Conservation (phyloP, 306 rosid species). For the Cucumis melo region DNA sequence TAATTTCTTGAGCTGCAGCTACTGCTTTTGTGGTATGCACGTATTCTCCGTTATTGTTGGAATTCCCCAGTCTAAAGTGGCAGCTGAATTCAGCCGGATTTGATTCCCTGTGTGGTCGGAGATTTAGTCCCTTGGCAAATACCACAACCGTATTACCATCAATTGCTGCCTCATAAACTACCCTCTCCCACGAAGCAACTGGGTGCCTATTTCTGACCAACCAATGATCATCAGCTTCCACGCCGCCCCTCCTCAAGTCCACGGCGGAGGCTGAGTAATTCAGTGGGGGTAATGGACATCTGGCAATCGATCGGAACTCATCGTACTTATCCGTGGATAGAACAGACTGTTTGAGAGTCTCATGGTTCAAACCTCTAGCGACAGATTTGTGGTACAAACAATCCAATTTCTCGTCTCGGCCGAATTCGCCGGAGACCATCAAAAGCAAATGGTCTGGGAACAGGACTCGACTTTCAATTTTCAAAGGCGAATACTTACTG, state of each 20-base stretch:
- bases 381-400: slow-evolving; percentile 42
- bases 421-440: slow-evolving; percentile 12
- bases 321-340: slow-evolving; percentile 46
- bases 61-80: slow-evolving; percentile 39
- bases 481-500: slow-evolving; percentile 7
- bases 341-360: slow-evolving; percentile 22
- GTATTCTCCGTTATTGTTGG: slow-evolving; percentile 14
- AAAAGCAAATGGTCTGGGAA: slow-evolving; percentile 65
- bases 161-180: slow-evolving; percentile 66
- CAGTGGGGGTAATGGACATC: slow-evolving; percentile 51
- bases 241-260: slow-evolving; percentile 39
- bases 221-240: slow-evolving; percentile 15
- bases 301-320: slow-evolving; percentile 45
- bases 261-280: slow-evolving; percentile 32
- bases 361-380: slow-evolving; percentile 14
- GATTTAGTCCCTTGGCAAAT: slow-evolving; percentile 80
- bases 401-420: slow-evolving; percentile 15
- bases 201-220: slow-evolving; percentile 18
- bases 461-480: slow-evolving; percentile 42
- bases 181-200: slow-evolving; percentile 41
- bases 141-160: slow-evolving; percentile 63
- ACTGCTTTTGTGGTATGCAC: slow-evolving; percentile 39
- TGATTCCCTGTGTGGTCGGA: slow-evolving; percentile 63
- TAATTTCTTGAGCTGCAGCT: slow-evolving; percentile 74
- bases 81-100: slow-evolving; percentile 57